These are phyloP conservation scores for Thelonectria olida DNA, from an alignment of 2,329 filamentous ascomycete genomes.

Conservation along the genomic window DNA sequence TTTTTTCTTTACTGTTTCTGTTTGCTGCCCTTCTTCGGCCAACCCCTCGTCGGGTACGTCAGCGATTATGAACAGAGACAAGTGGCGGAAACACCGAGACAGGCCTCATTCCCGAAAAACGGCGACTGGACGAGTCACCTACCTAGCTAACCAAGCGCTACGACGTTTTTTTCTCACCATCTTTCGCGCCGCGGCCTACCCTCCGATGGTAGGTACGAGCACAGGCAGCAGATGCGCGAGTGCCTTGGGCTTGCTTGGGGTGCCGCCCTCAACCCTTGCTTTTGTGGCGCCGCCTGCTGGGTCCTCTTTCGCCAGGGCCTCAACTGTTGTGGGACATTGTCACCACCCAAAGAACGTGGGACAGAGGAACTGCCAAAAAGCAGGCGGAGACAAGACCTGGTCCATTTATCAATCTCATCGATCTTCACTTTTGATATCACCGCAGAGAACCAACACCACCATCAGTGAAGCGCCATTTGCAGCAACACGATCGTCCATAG, in stretches of 20 bases:
- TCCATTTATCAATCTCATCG: constrained; percentile 38
- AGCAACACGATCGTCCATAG: constrained; percentile 5
- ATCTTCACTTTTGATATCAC: constrained; percentile 7
- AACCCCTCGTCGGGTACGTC: constrained; percentile 10
- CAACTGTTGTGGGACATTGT: constrained; percentile 34
- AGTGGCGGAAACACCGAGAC: constrained; percentile 41
- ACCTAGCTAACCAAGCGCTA: constrained; percentile 23
- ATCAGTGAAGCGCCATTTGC: not conserved
- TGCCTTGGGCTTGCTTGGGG: no score
- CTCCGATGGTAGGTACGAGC: not conserved
- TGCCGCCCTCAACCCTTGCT: constrained; percentile 21
- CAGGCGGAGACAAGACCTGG: constrained; percentile 24
- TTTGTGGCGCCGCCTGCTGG: constrained; percentile 37
- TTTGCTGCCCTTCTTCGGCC: constrained; percentile 6
- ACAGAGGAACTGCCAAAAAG: constrained; percentile 30
- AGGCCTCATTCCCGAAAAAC: constrained; percentile 39
- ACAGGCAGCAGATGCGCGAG: constrained; percentile 1
- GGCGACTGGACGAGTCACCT: constrained; percentile 7
- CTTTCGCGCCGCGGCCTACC: not conserved
- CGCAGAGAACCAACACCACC: not conserved
- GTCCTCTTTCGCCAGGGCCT: constrained; percentile 25
- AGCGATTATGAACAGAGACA: constrained; percentile 5
- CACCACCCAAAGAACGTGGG: constrained; percentile 23
- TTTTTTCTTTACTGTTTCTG: constrained; percentile 5
- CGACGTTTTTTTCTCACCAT: not conserved